Conservation (phyloP, 2,329 filamentous ascomycete species). For the Diplodia sapinea region DNA sequence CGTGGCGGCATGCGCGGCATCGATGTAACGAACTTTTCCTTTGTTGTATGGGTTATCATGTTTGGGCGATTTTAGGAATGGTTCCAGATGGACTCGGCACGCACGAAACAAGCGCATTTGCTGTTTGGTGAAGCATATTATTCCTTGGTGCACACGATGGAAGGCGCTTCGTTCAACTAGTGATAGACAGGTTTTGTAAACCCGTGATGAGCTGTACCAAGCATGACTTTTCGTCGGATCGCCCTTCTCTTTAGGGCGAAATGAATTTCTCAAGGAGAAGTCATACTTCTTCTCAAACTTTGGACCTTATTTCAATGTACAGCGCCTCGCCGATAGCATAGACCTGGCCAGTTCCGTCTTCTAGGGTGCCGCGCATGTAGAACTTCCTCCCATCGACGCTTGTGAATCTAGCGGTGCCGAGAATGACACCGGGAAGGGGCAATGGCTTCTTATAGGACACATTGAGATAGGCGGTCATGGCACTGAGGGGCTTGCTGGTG, state of each 20-base stretch:
- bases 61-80: not conserved
- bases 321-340: conserved; percentile 61
- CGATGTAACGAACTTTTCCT: conserved; percentile 1
- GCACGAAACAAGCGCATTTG: not conserved
- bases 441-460: conserved; percentile 62
- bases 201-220: not conserved
- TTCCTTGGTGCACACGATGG: no score
- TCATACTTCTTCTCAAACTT: not conserved
- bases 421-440: conserved; percentile 55
- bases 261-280: not conserved
- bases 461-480: conserved; percentile 62
- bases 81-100: not conserved
- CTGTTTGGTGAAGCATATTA: not conserved
- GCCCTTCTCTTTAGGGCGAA: not conserved
- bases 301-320: conserved; percentile 48
- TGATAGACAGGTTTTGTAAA: not conserved
- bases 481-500: not conserved
- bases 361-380: conserved; percentile 56
- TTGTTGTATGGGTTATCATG: not conserved
- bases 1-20: not conserved
- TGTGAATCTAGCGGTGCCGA: conserved; percentile 54
- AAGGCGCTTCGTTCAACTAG: not conserved
- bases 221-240: not conserved
- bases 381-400: conserved; percentile 62
- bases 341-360: conserved; percentile 55